Evolutionary conservation across 2,329 filamentous ascomycete genomes (phyloP), one percentile per base, ranked within the genome.

Genomic region (Pseudopyrenochaeta lycopersici): DNA sequence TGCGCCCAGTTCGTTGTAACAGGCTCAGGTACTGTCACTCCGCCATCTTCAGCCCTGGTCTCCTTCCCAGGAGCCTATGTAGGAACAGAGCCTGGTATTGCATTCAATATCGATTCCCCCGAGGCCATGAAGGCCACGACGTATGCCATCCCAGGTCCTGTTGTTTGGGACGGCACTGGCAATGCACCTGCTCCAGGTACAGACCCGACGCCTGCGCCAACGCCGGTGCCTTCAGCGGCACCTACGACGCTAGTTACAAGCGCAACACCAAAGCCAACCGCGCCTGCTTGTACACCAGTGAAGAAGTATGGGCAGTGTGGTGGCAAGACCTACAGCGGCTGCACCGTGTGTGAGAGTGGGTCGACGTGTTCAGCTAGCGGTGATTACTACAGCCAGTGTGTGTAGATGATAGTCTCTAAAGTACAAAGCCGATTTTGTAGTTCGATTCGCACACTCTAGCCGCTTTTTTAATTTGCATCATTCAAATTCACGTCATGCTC

Each of bases 1-100:
- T 85, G 84, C 59, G 83, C 82, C 0, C 83, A 85, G 67, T 66
- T 85, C 39, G 76, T 71, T 15, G 78, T 85, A 11, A 79, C 80
- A 2, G 83, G 82, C 17, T 77, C 74, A 31, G 83, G 83, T 14
- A 78, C 71, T 23, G 76, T 73, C 4, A 63, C 67, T 2, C 81
- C 82, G 0, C 70, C 76, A 3, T 66, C 74, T 6, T 66, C 70
- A 15, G 74, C 69, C 49, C 63, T 82, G 41, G 75, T 79, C 17
- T 73, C 77, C 15, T 83, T 85, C 58, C 82, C 69, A 2, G 70
- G 63, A 29, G 66, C 63, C 38, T 72, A 71, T 15, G 64, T 72
- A 1, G 77, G 79, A 57, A 75, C 68, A 17, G 80, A 83, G 54
- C 78, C 80, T 0, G 80, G 80, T n/a, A 75, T 83, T 39, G 57